Conservation (phyloP, 257 asterid genomes). For the Gentiana dahurica region DNA sequence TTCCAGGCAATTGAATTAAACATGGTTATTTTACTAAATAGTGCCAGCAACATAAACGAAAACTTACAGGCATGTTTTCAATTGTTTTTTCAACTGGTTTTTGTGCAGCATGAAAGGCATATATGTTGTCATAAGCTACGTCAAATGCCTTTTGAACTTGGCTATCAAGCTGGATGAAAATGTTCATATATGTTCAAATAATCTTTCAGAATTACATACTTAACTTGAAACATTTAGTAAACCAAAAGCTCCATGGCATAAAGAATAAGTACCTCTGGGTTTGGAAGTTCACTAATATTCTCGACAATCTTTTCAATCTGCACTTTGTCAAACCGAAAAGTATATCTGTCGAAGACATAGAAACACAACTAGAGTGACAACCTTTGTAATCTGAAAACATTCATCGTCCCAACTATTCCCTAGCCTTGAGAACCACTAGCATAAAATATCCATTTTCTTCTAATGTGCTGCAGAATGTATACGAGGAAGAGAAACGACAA, state of each 20-base stretch:
- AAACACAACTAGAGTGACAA: neutral
- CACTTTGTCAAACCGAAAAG: slow-evolving; percentile 75
- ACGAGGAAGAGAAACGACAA: too few species aligned
- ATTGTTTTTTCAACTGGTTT: slow-evolving; percentile 70
- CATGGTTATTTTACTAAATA: neutral
- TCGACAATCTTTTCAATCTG: slow-evolving; percentile 60
- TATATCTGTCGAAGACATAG: slow-evolving; percentile 44
- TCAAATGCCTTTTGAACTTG: slow-evolving; percentile 84
- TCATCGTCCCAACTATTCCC: neutral
- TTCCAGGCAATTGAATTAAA: neutral
- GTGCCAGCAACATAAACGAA: neutral
- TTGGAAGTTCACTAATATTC: slow-evolving; percentile 63
- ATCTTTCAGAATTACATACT: neutral
- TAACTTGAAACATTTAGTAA: neutral
- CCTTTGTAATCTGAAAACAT: neutral
- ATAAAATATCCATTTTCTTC: neutral
- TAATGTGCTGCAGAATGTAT: too few species aligned
- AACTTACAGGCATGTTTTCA: slow-evolving; percentile 82
- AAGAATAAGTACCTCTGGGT: slow-evolving; percentile 58
- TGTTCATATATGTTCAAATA: neutral
- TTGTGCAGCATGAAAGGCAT: slow-evolving; percentile 85
- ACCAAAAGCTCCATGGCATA: neutral
- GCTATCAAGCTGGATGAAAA: slow-evolving; percentile 57
- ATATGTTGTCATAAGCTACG: slow-evolving; percentile 83
- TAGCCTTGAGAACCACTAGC: neutral